Evolutionary conservation across 2,329 filamentous ascomycete species (phyloP), one percentile per base, ranked within the genome.

Genomic region (Lachnellula subtilissima): DNA sequence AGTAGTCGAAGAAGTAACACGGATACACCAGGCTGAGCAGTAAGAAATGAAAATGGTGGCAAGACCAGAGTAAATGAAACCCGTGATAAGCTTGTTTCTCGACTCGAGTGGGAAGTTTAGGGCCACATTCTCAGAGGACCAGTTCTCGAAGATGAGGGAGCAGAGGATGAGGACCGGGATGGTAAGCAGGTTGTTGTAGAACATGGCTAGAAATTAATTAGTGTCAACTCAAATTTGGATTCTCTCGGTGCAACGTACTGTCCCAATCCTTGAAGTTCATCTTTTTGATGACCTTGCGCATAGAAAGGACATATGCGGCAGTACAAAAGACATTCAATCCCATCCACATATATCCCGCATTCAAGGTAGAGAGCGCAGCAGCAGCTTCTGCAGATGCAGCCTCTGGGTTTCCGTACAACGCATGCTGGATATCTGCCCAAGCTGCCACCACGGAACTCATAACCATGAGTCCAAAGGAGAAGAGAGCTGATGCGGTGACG

Each of bases 221-320:
- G 72, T 48, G 61, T 7, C 15, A 7, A 36, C 15, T 39, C 19
- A 15, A 48, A 47, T n/a, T n/a, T 9, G 17, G 39, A 8, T 46
- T 54, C 15, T 9, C 15, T 35, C 36, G 23, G 22, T 37, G 17
- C 45, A 43, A 85, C 93, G 76, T 82, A 97, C 93, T 96, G 74
- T 99, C 94, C 79, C 95, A 97, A 73, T 97, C 94, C 82, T 96
- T 97, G 78, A 99, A 97, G 80, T 96, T 97, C 79, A 96, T 97
- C 76, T 95, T 85, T 86, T 97, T 97, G 73, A 99, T 97, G 64
- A 95, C 88, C 81, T 97, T 97, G 72, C 94, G 87, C 93, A 97
- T 97, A 65, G 88, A 84, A 61, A 99, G 76, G 48, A 97, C 80
- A 68, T 96, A 97, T 22, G 89, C 84, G 1, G 94, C 91, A 28